Evolutionary conservation across 2,329 filamentous ascomycete genomes (phyloP).

Genomic region (Fusarium secorum): DNA sequence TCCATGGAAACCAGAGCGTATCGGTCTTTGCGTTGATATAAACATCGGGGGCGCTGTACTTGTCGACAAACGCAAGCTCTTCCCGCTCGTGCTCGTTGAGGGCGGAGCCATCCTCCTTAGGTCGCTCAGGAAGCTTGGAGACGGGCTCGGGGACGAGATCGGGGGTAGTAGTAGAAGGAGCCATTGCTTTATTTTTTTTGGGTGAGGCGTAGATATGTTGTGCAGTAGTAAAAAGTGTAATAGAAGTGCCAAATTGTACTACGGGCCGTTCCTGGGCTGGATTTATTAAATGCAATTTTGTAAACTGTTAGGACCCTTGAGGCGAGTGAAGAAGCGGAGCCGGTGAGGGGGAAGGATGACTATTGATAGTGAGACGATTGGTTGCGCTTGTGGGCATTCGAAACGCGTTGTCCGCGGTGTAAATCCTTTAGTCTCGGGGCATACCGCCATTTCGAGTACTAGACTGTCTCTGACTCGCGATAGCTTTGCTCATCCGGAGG

Average conservation of each 20-base stretch:
- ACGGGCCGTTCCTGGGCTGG: slow-evolving; percentile 13
- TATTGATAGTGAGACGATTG: slow-evolving; percentile 19
- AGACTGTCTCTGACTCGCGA: background rate
- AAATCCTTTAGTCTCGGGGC: slow-evolving; percentile 14
- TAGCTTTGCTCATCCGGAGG: background rate
- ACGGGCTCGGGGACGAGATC: slow-evolving; percentile 19
- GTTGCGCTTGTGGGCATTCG: background rate
- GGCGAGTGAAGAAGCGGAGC: background rate
- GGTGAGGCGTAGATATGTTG: background rate
- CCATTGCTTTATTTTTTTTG: background rate
- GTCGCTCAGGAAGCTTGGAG: slow-evolving; percentile 13
- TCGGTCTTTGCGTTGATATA: slow-evolving; percentile 36
- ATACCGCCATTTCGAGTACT: slow-evolving; percentile 21
- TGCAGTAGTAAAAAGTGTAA: background rate
- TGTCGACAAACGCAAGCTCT: slow-evolving; percentile 38
- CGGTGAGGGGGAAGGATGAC: slow-evolving; percentile 16
- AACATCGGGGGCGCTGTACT: slow-evolving; percentile 39
- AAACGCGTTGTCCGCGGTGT: slow-evolving; percentile 7
- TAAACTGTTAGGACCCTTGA: background rate
- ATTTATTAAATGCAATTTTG: slow-evolving; percentile 2
- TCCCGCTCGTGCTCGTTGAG: slow-evolving; percentile 11
- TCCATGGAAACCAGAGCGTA: slow-evolving; percentile 37
- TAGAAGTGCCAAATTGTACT: slow-evolving; percentile 12
- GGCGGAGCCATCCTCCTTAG: slow-evolving; percentile 11
- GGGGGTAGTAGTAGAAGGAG: slow-evolving; percentile 19